Percentiles rank a stretch among this genome's conserved stretches.
Conservation (phyloP, 495 filamentous ascomycete species). For the Penicillium paradoxum region DNA sequence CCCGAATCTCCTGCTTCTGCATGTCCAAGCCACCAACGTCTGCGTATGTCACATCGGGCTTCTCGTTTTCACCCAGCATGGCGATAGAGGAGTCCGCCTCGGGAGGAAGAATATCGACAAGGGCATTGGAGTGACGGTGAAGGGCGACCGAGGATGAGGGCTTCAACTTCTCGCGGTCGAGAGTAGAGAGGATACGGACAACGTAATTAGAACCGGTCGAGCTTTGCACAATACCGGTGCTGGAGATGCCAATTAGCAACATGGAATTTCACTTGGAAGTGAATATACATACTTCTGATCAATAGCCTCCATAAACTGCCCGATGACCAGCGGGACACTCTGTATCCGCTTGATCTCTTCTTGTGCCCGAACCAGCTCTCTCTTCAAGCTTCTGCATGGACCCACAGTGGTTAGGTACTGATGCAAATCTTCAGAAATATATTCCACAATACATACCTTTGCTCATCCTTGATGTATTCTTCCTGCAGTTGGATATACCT, state of each 20-base stretch:
- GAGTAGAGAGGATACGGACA: constrained; percentile 94
- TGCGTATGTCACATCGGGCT: constrained; percentile 96
- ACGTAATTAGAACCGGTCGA: constrained; percentile 99
- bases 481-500: constrained; percentile 97
- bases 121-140: constrained; percentile 91
- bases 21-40: constrained; percentile 98
- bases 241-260: constrained; percentile 37
- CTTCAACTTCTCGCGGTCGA: constrained; percentile 96
- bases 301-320: constrained; percentile 99
- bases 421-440: not conserved
- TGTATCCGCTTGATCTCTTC: constrained; percentile 99
- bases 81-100: constrained; percentile 98
- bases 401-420: constrained; percentile 7
- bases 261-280: not conserved
- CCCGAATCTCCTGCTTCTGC: constrained; percentile 99
- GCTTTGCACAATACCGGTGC: constrained; percentile 96
- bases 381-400: constrained; percentile 77
- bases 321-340: constrained; percentile 94
- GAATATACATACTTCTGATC: constrained; percentile 79
- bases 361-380: constrained; percentile 93
- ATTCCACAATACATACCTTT: constrained; percentile 54
- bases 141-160: constrained; percentile 95
- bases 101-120: constrained; percentile 95
- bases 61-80: constrained; percentile 94
- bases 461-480: constrained; percentile 99